These are phyloP conservation scores for Termitomyces sp. DNA, from an alignment of 768 basidiomycete species.

Conservation along the genomic window DNA sequence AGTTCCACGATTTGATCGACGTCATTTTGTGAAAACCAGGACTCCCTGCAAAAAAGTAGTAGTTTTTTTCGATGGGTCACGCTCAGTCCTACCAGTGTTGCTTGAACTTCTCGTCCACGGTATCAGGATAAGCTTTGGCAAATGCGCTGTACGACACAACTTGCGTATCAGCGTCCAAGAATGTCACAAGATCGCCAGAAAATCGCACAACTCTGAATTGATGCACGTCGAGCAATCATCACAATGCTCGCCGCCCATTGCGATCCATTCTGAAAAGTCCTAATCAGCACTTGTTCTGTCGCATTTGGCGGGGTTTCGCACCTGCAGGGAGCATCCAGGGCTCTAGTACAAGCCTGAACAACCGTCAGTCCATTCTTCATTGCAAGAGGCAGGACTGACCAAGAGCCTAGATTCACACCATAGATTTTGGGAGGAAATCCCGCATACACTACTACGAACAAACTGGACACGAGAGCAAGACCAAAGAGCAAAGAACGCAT, in stretches of 20 bases:
- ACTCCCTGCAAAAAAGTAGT: slow-evolving; percentile 32
- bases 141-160: slow-evolving; percentile 39
- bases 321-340: slow-evolving; percentile 80
- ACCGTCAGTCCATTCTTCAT: neutral
- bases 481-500: slow-evolving; percentile 7
- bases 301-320: slow-evolving; percentile 13
- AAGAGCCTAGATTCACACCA: slow-evolving; percentile 28
- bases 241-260: slow-evolving; percentile 69
- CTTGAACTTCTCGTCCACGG: slow-evolving; percentile 52
- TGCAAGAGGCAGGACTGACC: slow-evolving; percentile 21
- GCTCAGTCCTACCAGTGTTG: slow-evolving; percentile 48
- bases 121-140: slow-evolving; percentile 51
- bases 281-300: neutral
- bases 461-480: slow-evolving; percentile 3
- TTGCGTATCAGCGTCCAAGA: neutral
- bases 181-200: neutral
- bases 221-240: slow-evolving; percentile 59
- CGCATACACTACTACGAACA: slow-evolving; percentile 10
- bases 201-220: slow-evolving; percentile 55
- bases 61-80: neutral
- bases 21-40: slow-evolving; percentile 67
- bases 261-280: slow-evolving; percentile 48
- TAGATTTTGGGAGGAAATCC: slow-evolving; percentile 21
- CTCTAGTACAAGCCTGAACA: slow-evolving; percentile 62
- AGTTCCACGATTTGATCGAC: slow-evolving; percentile 44